phyloP scores from a whole-genome alignment of 768 basidiomycete genomes.

The Piloderma croceum region DNA sequence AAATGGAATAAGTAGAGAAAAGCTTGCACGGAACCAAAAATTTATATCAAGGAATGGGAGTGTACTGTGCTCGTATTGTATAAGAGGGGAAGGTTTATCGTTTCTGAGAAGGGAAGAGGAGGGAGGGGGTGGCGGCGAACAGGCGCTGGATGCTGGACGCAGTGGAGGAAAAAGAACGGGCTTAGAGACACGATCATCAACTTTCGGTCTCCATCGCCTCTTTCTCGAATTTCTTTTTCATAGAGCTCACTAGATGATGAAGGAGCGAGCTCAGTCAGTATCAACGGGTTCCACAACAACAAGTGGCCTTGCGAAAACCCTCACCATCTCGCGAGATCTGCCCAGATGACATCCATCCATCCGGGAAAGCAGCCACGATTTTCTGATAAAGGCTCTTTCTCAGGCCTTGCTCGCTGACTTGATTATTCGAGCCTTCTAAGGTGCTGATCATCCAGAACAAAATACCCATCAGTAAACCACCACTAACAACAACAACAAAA shows the following conservation, averaged over 20 bases:
- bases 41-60: too few species aligned
- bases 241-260: constrained; percentile 60
- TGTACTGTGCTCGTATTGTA: too few species aligned
- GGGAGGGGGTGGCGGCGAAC: too few species aligned
- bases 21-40: too few species aligned
- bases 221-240: constrained; percentile 78
- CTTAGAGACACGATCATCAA: constrained; percentile 12
- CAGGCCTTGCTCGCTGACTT: constrained; percentile 76
- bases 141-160: too few species aligned
- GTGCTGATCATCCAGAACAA: constrained; percentile 25
- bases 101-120: too few species aligned
- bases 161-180: too few species aligned
- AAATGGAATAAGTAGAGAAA: too few species aligned
- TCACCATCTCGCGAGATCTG: constrained; percentile 83
- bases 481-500: background rate
- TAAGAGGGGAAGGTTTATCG: too few species aligned
- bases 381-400: constrained; percentile 80
- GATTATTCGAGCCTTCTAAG: constrained; percentile 62
- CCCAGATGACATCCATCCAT: constrained; percentile 81
- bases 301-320: constrained; percentile 23
- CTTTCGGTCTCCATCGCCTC: constrained; percentile 60
- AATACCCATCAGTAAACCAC: constrained; percentile 1
- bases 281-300: background rate
- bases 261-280: background rate
- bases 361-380: constrained; percentile 78